Conservation (phyloP, 1,139 yeast species). For the Casaregolazyma suthepensis region DNA sequence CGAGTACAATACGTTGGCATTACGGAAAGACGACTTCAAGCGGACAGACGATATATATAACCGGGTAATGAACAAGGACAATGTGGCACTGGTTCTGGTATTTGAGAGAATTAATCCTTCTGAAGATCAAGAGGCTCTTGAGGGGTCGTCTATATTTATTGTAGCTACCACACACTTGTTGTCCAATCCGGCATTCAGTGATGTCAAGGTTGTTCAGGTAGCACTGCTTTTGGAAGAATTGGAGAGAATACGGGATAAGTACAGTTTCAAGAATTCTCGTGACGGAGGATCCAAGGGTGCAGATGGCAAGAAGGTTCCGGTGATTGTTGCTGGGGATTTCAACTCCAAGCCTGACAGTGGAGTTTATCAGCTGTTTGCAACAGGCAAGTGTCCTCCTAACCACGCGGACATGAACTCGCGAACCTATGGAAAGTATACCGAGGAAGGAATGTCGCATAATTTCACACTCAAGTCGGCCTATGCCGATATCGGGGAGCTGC, state of each 20-base stretch:
- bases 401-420: constrained; percentile 81
- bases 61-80: constrained; percentile 94
- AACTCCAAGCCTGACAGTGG: constrained; percentile 86
- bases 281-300: constrained; percentile 36
- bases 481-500: constrained; percentile 76
- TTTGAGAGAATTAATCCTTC: constrained; percentile 51
- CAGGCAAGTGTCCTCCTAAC: constrained; percentile 57
- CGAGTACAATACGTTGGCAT: constrained; percentile 84
- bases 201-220: constrained; percentile 93
- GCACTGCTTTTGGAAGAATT: constrained; percentile 87
- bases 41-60: constrained; percentile 92
- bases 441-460: constrained; percentile 78
- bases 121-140: constrained; percentile 22
- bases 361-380: constrained; percentile 81
- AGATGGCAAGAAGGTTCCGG: constrained; percentile 61
- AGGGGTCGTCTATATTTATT: constrained; percentile 65
- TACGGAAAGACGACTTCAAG: constrained; percentile 82
- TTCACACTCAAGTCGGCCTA: constrained; percentile 84
- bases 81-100: constrained; percentile 76
- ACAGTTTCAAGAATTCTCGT: constrained; percentile 36
- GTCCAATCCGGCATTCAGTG: constrained; percentile 97
- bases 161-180: constrained; percentile 91
- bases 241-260: constrained; percentile 54
- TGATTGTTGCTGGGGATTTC: constrained; percentile 91
- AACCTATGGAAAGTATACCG: constrained; percentile 87